phyloP scores from a whole-genome alignment of 2,329 filamentous ascomycete species.

The Blastomyces parvus region DNA sequence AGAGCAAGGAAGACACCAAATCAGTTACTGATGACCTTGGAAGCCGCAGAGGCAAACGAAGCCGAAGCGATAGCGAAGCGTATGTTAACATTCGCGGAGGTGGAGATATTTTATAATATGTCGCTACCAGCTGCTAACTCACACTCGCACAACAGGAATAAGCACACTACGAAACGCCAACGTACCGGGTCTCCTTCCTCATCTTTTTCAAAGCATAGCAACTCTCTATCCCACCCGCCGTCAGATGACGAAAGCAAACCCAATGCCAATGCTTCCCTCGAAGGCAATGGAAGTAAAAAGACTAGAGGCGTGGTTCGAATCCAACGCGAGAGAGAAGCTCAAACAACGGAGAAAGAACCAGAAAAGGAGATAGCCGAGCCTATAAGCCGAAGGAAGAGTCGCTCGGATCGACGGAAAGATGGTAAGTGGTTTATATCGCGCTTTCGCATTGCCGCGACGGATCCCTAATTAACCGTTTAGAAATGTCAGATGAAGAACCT shows the following conservation, averaged over 20 bases:
- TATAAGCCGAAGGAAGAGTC: constrained; percentile 68
- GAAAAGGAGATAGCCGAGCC: constrained; percentile 66
- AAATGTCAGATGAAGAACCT: constrained; percentile 55
- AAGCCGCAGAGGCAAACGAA: constrained; percentile 65
- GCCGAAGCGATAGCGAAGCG: constrained; percentile 89
- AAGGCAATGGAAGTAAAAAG: constrained; percentile 44
- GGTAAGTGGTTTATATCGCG: constrained; percentile 43
- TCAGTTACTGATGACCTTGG: constrained; percentile 45
- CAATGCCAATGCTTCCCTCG: constrained; percentile 22
- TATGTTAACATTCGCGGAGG: constrained; percentile 43
- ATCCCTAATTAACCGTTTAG: not conserved
- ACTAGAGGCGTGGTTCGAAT: constrained; percentile 49
- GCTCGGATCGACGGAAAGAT: constrained; percentile 72
- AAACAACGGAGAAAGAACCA: constrained; percentile 53
- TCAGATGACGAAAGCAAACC: constrained; percentile 60
- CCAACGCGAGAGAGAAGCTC: constrained; percentile 41
- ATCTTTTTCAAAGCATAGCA: constrained; percentile 44
- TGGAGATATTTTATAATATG: constrained; percentile 7
- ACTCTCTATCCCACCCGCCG: constrained; percentile 29
- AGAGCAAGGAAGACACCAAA: constrained; percentile 74
- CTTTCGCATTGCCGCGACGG: not conserved
- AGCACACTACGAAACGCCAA: constrained; percentile 65
- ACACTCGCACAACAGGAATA: constrained; percentile 46
- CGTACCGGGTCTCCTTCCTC: constrained; percentile 71
- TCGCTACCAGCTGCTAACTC: not conserved